A percentile compares a stretch with the other conserved stretches of the same genome.
Evolutionary conservation across 495 filamentous ascomycete species (phyloP).

Genomic region (Aspergillus affinis): DNA sequence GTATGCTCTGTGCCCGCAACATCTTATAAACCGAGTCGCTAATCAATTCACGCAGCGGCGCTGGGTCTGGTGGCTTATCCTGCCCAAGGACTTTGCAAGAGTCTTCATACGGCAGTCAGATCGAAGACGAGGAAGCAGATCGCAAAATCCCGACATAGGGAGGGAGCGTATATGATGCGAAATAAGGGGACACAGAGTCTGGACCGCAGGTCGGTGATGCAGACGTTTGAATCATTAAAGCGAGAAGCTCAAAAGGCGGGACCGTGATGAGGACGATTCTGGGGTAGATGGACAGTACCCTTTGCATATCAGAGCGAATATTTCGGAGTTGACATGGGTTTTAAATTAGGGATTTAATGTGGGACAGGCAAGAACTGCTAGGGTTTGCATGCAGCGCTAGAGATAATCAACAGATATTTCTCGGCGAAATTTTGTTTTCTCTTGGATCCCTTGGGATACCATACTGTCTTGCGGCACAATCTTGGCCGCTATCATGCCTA

Average conservation of each 20-base stretch:
- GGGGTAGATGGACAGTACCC: too few relatives aligned
- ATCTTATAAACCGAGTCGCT: not conserved
- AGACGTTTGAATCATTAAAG: constrained; percentile 1
- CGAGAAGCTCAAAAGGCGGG: not conserved
- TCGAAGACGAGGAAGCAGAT: constrained; percentile 27
- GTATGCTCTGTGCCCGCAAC: constrained; percentile 15
- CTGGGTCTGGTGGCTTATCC: constrained; percentile 30
- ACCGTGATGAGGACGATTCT: too few relatives aligned
- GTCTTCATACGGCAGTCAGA: constrained; percentile 20
- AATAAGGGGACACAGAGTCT: not conserved
- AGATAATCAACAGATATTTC: too few relatives aligned
- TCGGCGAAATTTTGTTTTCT: too few relatives aligned
- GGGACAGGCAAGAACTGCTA: too few relatives aligned
- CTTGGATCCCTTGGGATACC: too few relatives aligned
- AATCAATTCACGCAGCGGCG: constrained; percentile 17
- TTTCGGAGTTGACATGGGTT: too few relatives aligned
- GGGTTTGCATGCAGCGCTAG: too few relatives aligned
- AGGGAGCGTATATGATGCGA: constrained; percentile 13
- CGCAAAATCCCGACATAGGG: constrained; percentile 15
- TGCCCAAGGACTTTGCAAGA: constrained; percentile 27
- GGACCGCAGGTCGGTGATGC: constrained; percentile 1
- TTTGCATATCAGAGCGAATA: too few relatives aligned
- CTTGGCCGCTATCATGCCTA: too few relatives aligned
- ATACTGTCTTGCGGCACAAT: too few relatives aligned
- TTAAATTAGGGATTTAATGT: too few relatives aligned